These are phyloP conservation scores for Penicillium riverlandense DNA, from an alignment of 495 filamentous ascomycete species.

Conservation along the genomic window DNA sequence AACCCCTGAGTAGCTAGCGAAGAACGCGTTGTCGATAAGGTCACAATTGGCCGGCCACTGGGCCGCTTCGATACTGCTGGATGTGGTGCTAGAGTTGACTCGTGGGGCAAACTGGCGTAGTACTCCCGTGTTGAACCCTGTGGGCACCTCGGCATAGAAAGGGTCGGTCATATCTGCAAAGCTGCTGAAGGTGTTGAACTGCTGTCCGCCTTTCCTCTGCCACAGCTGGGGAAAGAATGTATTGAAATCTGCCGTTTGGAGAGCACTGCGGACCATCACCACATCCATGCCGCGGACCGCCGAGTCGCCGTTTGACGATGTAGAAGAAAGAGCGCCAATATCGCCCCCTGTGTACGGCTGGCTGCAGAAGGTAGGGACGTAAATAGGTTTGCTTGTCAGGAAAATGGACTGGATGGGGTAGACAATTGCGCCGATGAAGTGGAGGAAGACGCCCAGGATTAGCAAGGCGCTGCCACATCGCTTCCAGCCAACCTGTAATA, in stretches of 20 bases:
- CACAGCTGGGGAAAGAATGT: slow-evolving; percentile 7
- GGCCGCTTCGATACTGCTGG: background rate
- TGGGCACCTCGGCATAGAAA: slow-evolving; percentile 10
- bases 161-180: slow-evolving; percentile 5
- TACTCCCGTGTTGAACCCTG: slow-evolving; percentile 12
- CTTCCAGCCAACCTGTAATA: slow-evolving; percentile 2
- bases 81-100: slow-evolving; percentile 13
- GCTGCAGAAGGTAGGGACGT: background rate
- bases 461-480: slow-evolving; percentile 10
- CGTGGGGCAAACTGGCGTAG: slow-evolving; percentile 16
- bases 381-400: slow-evolving; percentile 1
- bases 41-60: background rate
- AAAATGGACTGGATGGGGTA: slow-evolving; percentile 19
- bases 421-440: slow-evolving; percentile 13
- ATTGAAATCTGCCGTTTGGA: slow-evolving; percentile 1
- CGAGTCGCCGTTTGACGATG: no score
- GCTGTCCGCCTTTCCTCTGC: background rate
- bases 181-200: slow-evolving; percentile 2
- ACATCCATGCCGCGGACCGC: background rate
- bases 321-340: background rate
- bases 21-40: background rate
- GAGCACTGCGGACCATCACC: slow-evolving; percentile 4
- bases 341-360: background rate
- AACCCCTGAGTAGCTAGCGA: background rate
- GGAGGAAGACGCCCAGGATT: slow-evolving; percentile 8